Evolutionary conservation across 2,329 filamentous ascomycete species (phyloP).

Genomic region (Sporothrix mexicana): DNA sequence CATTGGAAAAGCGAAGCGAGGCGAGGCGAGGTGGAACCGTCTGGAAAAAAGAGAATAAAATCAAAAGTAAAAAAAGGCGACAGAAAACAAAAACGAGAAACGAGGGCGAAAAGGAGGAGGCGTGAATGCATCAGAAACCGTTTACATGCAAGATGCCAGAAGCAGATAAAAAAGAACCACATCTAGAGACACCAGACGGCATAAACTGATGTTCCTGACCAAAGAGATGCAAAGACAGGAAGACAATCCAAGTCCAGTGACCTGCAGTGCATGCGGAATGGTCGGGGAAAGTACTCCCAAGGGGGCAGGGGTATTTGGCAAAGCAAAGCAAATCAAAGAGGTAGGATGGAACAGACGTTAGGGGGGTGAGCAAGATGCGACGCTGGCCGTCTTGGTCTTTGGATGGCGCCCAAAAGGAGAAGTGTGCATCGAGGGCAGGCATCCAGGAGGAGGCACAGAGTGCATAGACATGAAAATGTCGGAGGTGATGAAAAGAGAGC

Average conservation of each 20-base stretch:
- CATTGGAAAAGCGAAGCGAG: no score
- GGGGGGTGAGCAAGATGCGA: constrained; percentile 17
- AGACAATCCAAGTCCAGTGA: constrained; percentile 36
- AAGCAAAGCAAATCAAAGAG: background rate
- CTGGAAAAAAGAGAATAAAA: background rate
- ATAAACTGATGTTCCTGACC: background rate
- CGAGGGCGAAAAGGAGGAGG: constrained; percentile 17
- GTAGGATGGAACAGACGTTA: background rate
- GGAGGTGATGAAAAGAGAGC: constrained; percentile 5
- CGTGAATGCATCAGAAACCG: constrained; percentile 3
- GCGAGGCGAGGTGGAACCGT: background rate
- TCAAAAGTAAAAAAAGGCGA: background rate
- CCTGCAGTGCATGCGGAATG: constrained; percentile 32
- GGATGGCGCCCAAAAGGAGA: background rate
- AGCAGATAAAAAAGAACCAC: background rate
- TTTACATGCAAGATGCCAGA: background rate
- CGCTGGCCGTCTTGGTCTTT: background rate
- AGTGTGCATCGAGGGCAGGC: background rate
- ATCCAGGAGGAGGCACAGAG: constrained; percentile 6
- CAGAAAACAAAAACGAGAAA: background rate
- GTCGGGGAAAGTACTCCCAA: constrained; percentile 22
- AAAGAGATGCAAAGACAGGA: constrained; percentile 29
- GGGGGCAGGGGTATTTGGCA: background rate
- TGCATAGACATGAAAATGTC: background rate
- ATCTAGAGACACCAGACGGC: background rate